Conservation (phyloP, 148 eudicot species). For the Hydrangea macrophylla region DNA sequence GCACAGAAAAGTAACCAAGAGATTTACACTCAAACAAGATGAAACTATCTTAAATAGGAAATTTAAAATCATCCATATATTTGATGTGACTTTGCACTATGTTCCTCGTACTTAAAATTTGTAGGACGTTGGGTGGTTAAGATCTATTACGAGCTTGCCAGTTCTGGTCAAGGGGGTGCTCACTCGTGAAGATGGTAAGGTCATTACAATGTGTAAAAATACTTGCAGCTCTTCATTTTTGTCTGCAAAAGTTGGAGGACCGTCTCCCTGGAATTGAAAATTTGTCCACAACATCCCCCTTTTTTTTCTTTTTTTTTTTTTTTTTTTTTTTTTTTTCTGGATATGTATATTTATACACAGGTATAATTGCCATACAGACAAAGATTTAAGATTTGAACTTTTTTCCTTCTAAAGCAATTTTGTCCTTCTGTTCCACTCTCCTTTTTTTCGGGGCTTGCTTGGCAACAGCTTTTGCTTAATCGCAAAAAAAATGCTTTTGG, state of each 20-base stretch:
- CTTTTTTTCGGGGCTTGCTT: not conserved
- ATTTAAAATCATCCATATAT: conserved; percentile 5
- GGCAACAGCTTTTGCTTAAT: no score
- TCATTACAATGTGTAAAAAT: not conserved
- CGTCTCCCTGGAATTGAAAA: not conserved
- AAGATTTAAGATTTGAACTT: not conserved
- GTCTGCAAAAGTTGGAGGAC: not conserved
- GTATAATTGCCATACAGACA: no score
- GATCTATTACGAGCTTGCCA: conserved; percentile 75
- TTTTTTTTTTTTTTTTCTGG: no score
- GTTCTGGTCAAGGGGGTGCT: conserved; percentile 80
- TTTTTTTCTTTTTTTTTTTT: no score
- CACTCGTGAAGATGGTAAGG: conserved; percentile 74
- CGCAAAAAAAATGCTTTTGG: no score
- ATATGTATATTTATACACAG: no score
- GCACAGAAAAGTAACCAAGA: not conserved
- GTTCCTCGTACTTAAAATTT: conserved; percentile 8
- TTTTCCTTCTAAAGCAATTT: not conserved
- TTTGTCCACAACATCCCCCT: not conserved
- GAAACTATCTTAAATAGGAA: not conserved
- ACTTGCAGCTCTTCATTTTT: not conserved
- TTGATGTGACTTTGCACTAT: not conserved
- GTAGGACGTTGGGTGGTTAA: conserved; percentile 76
- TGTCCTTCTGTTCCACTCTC: not conserved
- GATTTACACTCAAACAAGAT: not conserved